Percentiles rank a stretch among this genome's conserved stretches.
Conservation (phyloP, 2,329 filamentous ascomycete species). For the Sporothrix variecibatus region DNA sequence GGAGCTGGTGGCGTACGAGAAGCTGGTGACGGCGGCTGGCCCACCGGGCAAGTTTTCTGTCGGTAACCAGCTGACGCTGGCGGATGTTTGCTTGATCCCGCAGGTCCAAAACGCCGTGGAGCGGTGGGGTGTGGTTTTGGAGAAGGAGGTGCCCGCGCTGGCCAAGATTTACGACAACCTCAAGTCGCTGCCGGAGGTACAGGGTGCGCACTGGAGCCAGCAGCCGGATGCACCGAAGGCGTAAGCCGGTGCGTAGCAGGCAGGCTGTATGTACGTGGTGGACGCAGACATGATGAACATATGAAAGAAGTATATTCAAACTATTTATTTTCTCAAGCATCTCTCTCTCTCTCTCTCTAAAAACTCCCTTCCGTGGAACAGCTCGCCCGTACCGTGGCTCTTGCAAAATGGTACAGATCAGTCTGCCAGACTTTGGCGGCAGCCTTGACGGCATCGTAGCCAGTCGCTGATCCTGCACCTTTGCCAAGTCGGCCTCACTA, state of each 20-base stretch:
- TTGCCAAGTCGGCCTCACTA: neutral
- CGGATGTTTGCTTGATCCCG: conserved; percentile 60
- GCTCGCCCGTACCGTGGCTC: conserved; percentile 28
- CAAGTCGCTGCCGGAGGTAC: conserved; percentile 52
- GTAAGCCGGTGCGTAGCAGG: neutral
- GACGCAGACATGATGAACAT: neutral
- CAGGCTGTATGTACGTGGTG: neutral
- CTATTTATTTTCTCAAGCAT: neutral
- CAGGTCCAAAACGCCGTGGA: conserved; percentile 57
- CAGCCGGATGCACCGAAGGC: conserved; percentile 48
- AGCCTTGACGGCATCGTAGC: conserved; percentile 16
- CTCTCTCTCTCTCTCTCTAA: neutral
- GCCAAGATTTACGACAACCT: conserved; percentile 48
- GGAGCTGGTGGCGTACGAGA: conserved; percentile 60
- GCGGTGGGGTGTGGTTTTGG: conserved; percentile 56
- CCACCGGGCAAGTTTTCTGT: conserved; percentile 55
- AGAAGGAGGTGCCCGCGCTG: conserved; percentile 48
- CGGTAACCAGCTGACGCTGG: conserved; percentile 57
- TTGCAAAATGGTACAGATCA: conserved; percentile 27
- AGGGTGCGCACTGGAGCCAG: conserved; percentile 53
- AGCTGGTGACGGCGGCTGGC: conserved; percentile 36
- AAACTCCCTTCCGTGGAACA: conserved; percentile 26
- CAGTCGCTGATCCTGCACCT: conserved; percentile 2
- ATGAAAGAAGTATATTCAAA: neutral
- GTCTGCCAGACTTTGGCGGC: conserved; percentile 23